Conservation (phyloP, 2,329 filamentous ascomycete genomes). For the Scleromitrula shiraiana region DNA sequence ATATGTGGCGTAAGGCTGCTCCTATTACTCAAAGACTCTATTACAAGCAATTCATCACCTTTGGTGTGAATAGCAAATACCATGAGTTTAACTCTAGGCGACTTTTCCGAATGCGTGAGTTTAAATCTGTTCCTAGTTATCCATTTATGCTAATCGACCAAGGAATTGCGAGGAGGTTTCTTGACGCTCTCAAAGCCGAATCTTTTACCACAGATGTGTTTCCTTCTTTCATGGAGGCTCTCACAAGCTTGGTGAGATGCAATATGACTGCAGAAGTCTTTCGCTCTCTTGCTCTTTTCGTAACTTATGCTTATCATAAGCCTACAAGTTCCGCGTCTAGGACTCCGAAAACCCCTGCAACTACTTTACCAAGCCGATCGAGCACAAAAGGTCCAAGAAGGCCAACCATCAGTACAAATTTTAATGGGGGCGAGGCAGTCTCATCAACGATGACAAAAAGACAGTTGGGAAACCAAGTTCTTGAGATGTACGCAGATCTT, state of each 20-base stretch:
- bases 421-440: constrained; percentile 28
- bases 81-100: constrained; percentile 87
- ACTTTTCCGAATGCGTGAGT: constrained; percentile 80
- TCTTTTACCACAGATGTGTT: constrained; percentile 64
- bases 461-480: constrained; percentile 64
- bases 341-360: constrained; percentile 41
- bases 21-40: constrained; percentile 76
- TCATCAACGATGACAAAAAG: constrained; percentile 48
- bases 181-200: constrained; percentile 87
- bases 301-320: constrained; percentile 81
- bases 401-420: constrained; percentile 22
- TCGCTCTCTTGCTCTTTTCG: constrained; percentile 79
- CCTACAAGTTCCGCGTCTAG: constrained; percentile 41
- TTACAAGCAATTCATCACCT: constrained; percentile 84
- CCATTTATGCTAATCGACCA: constrained; percentile 13
- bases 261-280: constrained; percentile 80
- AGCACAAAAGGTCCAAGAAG: constrained; percentile 27
- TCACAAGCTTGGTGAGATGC: constrained; percentile 70
- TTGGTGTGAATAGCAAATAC: constrained; percentile 84
- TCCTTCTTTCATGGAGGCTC: constrained; percentile 67
- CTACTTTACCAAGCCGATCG: constrained; percentile 34
- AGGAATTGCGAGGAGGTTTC: constrained; percentile 83
- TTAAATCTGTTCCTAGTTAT: background rate
- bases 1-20: constrained; percentile 81
- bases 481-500: constrained; percentile 70